Conservation (phyloP, 1,284 basidiomycete genomes). For the Irpex sp. region DNA sequence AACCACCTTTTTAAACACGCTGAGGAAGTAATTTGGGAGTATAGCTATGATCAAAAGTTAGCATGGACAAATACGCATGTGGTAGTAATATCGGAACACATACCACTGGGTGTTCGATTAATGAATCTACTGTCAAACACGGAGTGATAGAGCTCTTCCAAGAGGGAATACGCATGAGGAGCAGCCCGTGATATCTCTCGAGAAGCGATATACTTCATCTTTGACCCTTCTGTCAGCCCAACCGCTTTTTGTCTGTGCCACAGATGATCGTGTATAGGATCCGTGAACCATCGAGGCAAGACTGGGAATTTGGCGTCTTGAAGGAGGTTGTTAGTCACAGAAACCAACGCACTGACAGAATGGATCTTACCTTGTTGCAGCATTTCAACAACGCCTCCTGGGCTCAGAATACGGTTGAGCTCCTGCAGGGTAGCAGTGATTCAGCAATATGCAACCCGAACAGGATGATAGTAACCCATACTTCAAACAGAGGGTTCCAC, state of each 20-base stretch:
- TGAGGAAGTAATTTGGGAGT: conserved; percentile 62
- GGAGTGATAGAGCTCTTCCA: conserved; percentile 25
- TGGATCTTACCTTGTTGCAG: conserved; percentile 53
- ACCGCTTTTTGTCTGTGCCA: conserved; percentile 3
- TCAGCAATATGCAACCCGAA: too few relatives aligned
- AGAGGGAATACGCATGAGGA: conserved; percentile 22
- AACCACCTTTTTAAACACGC: conserved; percentile 60
- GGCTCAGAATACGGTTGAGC: conserved; percentile 57
- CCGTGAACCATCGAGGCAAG: conserved; percentile 25
- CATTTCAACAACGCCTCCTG: conserved; percentile 60
- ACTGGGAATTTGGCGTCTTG: conserved; percentile 26
- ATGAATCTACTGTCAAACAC: conserved; percentile 29
- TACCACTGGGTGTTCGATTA: conserved; percentile 25
- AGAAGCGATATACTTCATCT: conserved; percentile 1
- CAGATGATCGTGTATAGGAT: conserved; percentile 18
- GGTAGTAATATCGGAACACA: too few relatives aligned
- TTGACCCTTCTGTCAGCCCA: conserved; percentile 12
- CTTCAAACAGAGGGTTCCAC: conserved; percentile 69
- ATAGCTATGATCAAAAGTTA: conserved; percentile 39
- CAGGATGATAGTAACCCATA: conserved; percentile 24
- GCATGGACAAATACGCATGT: too few relatives aligned
- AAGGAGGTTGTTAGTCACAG: background rate
- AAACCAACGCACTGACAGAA: background rate
- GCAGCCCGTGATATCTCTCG: conserved; percentile 7
- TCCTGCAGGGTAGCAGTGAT: conserved; percentile 38